Base-by-base conservation (phyloP, 768 basidiomycete species). In the Tulasnella sp. region DNA sequence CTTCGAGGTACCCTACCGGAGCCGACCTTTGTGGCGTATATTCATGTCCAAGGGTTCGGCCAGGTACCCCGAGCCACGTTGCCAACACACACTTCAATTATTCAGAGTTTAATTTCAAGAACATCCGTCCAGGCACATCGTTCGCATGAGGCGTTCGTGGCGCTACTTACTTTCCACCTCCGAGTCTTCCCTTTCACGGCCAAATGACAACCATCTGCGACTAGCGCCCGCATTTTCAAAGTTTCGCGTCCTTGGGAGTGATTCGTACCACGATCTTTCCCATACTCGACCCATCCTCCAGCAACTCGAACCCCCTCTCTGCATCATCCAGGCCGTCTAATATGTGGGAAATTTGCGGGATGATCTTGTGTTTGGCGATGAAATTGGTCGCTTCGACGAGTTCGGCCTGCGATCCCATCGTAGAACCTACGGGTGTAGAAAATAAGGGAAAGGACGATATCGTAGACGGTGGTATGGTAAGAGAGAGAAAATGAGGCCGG, bases 331-430 rank as follows among this genome's bases (percentile, higher is more conserved):
- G 74, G 2, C 86, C 86, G 44, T 81, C 74, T n/a, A 89, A 67
- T 26, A 88, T 77, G 62, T 81, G 76, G 7, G 85, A 84, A 1
- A 91, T 79, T 51, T 85, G 73, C 2, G 88, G 88, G 1, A 80
- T 73, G 60, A 93, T 83, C 48, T 73, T 75, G 63, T 89, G 82
- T 66, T 82, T 70, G 2, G 74, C 71, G 23, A 91, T 69, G 71
- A 93, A 91, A 13, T 72, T 69, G 0, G 87, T 88, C 21, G 87
- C 88, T 30, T 82, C 80, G 54, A 77, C 69, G 60, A 92, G 75
- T 71, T 92, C 88, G 56, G 80, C 75, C 64, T 77, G 80, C 7
- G 88, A 89, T 17, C 88, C 89, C 88, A 92, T 88, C 26, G 84
- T 88, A 1, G 86, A 86, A 34, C 88, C 88, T 88, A 60, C 52